These are phyloP conservation scores for Rickenella mellea DNA, from an alignment of 768 basidiomycete species.

Conservation along the genomic window DNA sequence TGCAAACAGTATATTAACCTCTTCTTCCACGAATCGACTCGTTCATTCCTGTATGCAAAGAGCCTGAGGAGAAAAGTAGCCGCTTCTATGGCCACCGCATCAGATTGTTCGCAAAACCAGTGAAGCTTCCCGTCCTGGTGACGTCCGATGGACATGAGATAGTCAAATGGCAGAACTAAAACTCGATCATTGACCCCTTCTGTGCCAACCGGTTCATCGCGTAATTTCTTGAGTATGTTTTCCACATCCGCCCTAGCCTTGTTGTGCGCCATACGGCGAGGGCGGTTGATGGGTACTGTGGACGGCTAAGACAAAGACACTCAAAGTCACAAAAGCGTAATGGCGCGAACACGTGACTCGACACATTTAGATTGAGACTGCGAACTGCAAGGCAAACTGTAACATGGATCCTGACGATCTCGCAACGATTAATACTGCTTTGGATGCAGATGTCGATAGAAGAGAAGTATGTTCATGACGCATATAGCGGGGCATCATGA, in stretches of 20 bases:
- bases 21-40: conserved; percentile 56
- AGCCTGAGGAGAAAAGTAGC: conserved; percentile 78
- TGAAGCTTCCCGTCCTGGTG: conserved; percentile 35
- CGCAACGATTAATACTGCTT: conserved; percentile 44
- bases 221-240: conserved; percentile 33
- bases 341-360: no score
- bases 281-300: no score
- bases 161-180: conserved; percentile 39
- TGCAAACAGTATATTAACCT: conserved; percentile 45
- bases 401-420: conserved; percentile 50
- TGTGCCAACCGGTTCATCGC: conserved; percentile 48
- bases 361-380: no score
- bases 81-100: conserved; percentile 45
- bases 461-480: conserved; percentile 42
- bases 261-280: no score
- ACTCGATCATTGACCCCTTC: conserved; percentile 36
- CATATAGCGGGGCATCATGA: conserved; percentile 2
- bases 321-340: no score
- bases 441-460: conserved; percentile 55
- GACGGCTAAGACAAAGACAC: no score
- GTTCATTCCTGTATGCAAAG: conserved; percentile 60
- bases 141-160: conserved; percentile 45
- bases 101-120: conserved; percentile 73
- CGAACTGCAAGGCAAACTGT: background rate
- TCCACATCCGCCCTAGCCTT: no score